phyloP scores from a whole-genome alignment of 1,284 basidiomycete species.

The Microbotryum intermedium region DNA sequence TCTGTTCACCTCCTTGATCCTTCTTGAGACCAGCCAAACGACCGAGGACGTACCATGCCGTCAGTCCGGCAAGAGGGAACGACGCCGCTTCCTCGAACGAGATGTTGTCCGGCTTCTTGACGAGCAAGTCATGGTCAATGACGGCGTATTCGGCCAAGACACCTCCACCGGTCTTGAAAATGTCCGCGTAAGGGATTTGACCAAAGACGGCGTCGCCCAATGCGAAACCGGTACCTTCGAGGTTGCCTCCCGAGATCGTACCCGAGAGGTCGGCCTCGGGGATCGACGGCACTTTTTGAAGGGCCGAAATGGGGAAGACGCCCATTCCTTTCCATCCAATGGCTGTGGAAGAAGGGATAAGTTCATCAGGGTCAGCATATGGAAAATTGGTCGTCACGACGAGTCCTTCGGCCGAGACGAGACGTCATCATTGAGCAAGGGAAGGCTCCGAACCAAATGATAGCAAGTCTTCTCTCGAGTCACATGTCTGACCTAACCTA shows the following conservation, averaged over 20 bases:
- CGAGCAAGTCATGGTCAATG: constrained; percentile 1
- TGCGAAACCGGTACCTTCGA: constrained; percentile 43
- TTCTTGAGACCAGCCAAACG: constrained; percentile 42
- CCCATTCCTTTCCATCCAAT: constrained; percentile 17
- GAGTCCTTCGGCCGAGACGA: background rate
- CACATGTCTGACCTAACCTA: too few relatives aligned
- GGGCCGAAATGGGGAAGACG: background rate
- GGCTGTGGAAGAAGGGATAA: background rate
- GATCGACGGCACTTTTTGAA: constrained; percentile 2
- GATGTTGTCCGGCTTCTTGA: constrained; percentile 46
- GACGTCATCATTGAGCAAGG: too few relatives aligned
- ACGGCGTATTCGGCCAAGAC: constrained; percentile 23
- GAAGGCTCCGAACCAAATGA: too few relatives aligned
- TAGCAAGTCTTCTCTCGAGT: too few relatives aligned
- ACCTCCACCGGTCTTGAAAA: constrained; percentile 17
- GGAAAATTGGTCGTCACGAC: too few relatives aligned
- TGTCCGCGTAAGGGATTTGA: constrained; percentile 5
- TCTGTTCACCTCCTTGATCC: constrained; percentile 3
- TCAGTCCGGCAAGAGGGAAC: constrained; percentile 49
- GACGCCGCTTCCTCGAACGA: constrained; percentile 52
- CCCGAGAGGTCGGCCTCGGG: constrained; percentile 51
- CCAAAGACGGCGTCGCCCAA: constrained; percentile 58
- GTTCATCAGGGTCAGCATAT: background rate
- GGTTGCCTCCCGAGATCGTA: constrained; percentile 51
- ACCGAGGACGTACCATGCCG: constrained; percentile 51